These are phyloP conservation scores for Botryotinia convoluta DNA, from an alignment of 2,329 filamentous ascomycete species.

Conservation along the genomic window DNA sequence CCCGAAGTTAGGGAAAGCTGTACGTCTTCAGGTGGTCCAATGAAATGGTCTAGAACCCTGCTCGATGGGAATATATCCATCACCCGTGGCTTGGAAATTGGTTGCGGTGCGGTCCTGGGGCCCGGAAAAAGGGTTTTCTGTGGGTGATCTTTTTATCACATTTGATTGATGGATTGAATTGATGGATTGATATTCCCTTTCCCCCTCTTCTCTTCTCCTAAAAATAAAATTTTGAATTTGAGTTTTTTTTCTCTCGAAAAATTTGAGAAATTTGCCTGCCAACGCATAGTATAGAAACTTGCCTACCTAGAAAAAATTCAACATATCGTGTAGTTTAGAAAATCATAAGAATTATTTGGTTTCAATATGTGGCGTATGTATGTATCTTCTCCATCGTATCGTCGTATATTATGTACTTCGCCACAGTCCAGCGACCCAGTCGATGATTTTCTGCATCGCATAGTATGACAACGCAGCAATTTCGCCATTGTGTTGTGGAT, in stretches of 20 bases:
- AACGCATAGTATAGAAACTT: conserved; percentile 6
- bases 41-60: conserved; percentile 31
- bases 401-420: conserved; percentile 27
- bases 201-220: not conserved
- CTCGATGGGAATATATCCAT: not conserved
- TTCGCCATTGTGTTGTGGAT: not conserved
- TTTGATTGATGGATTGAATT: not conserved
- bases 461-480: conserved; percentile 28
- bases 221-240: not conserved
- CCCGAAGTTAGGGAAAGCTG: conserved; percentile 28
- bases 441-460: not conserved
- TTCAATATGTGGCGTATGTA: not conserved
- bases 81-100: conserved; percentile 7
- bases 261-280: conserved; percentile 19
- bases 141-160: not conserved
- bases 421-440: conserved; percentile 27
- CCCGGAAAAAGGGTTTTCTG: conserved; percentile 17
- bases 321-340: not conserved
- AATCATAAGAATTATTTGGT: not conserved
- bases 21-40: conserved; percentile 26
- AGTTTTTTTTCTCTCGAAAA: not conserved
- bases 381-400: not conserved
- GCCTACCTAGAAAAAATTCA: not conserved
- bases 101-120: not conserved
- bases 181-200: not conserved